Base-by-base conservation (phyloP, 192 early-diverging fungal species). In the Podila horticola region DNA sequence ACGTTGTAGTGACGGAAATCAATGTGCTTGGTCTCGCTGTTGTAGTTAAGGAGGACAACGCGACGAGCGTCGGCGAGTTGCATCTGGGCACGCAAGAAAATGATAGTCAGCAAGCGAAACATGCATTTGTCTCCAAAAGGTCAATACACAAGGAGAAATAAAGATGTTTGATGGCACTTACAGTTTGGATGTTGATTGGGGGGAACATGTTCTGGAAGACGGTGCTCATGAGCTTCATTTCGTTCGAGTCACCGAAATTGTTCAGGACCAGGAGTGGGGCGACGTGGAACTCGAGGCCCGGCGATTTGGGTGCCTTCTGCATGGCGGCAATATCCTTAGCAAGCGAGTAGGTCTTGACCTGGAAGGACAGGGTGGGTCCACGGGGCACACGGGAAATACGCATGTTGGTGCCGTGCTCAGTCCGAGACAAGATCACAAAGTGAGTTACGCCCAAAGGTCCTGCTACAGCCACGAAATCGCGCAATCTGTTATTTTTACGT, bases 141-240 rank as follows among this genome's bases (percentile, higher is more conserved):
- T n/a, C n/a, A n/a, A n/a, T n/a, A n/a, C n/a, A n/a, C n/a, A n/a
- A n/a, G n/a, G n/a, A n/a, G n/a, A n/a, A n/a, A n/a, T n/a, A n/a
- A n/a, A n/a, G n/a, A 31, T 5, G 31, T 5, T 31, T 2, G 2
- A 5, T 31, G 2, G 31, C 31, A 31, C 86, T 72, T 87, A 95
- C 94, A 38, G 89, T 94, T 71, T 94, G 90, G 26, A 98, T 94
- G 83, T 97, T 95, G 71, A 99, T 98, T 2, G 98, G 84, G 2
- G 98, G 97, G 74, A 97, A 97, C 92, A 99, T 90, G 82, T 97
- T 98, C 71, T 98, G 98, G 69, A 99, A 93, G 90, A 97, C 93
- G 13, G 95, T 94, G 3, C 92, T 92, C 92, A 98, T 94, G 51
- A 99, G 86, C 84, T 97, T 95, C 71, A 97, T 88, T 41, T 96